Percentiles rank a stretch among this genome's conserved stretches.
These are phyloP conservation scores for Eutrema yunnanense DNA, from an alignment of 345 rosid genomes.

Conservation along the genomic window DNA sequence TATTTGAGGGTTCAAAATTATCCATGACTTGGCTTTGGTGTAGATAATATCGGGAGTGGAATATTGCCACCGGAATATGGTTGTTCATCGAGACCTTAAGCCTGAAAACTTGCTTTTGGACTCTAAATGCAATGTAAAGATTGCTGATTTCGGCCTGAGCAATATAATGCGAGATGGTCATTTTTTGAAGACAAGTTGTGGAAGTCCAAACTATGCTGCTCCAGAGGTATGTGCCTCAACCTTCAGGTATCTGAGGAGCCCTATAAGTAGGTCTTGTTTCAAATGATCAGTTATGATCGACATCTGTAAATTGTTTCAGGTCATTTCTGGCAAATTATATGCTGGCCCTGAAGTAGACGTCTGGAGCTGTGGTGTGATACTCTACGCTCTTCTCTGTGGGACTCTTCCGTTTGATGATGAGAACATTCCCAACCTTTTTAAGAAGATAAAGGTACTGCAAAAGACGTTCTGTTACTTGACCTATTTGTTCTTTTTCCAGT, in stretches of 20 bases:
- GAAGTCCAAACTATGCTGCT: slow-evolving; percentile 98
- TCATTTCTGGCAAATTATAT: slow-evolving; percentile 78
- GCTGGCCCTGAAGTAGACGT: slow-evolving; percentile 98
- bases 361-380: slow-evolving; percentile 98
- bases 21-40: slow-evolving; percentile 19
- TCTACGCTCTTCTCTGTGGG: slow-evolving; percentile 94
- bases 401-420: slow-evolving; percentile 95
- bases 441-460: slow-evolving; percentile 72
- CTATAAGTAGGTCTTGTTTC: neutral
- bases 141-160: slow-evolving; percentile 98
- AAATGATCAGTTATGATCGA: neutral
- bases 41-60: slow-evolving; percentile 95
- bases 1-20: neutral
- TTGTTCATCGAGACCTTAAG: slow-evolving; percentile 94
- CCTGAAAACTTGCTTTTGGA: slow-evolving; percentile 94
- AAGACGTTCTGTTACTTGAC: neutral
- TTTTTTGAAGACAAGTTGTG: slow-evolving; percentile 89
- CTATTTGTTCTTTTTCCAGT: neutral
- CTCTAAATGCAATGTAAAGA: slow-evolving; percentile 84
- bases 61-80: slow-evolving; percentile 89
- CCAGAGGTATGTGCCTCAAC: slow-evolving; percentile 41
- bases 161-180: slow-evolving; percentile 95
- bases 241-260: neutral
- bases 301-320: slow-evolving; percentile 38
- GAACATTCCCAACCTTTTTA: slow-evolving; percentile 82